Percentiles rank a stretch among this genome's conserved stretches.
These are phyloP conservation scores for Tuber melanosporum DNA, from an alignment of 495 filamentous ascomycete genomes.

Conservation along the genomic window DNA sequence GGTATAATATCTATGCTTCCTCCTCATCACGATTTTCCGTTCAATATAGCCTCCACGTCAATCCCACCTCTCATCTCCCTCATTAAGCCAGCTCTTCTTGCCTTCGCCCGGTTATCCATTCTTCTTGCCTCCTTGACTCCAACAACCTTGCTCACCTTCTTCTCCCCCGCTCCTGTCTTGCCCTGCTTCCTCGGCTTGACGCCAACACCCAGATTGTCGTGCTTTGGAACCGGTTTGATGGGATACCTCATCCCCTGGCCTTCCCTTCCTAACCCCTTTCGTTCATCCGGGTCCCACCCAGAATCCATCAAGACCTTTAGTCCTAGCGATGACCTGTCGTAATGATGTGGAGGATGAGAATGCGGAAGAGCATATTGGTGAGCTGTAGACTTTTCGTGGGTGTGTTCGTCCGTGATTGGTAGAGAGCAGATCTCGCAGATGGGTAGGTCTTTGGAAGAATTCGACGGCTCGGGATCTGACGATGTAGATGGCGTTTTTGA, in stretches of 20 bases:
- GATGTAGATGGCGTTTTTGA: slow-evolving; percentile 1
- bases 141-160: slow-evolving; percentile 44
- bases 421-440: slow-evolving; percentile 57
- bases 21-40: slow-evolving; percentile 53
- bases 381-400: slow-evolving; percentile 65
- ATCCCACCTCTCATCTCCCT: slow-evolving; percentile 61
- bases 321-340: slow-evolving; percentile 72
- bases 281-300: slow-evolving; percentile 82
- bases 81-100: slow-evolving; percentile 57
- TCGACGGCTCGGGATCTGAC: neutral
- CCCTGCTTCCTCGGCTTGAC: slow-evolving; percentile 33
- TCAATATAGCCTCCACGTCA: slow-evolving; percentile 56
- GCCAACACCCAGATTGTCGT: slow-evolving; percentile 69
- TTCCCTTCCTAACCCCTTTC: slow-evolving; percentile 61
- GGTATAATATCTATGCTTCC: neutral
- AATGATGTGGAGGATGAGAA: slow-evolving; percentile 74
- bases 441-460: slow-evolving; percentile 5
- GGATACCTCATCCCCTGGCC: slow-evolving; percentile 72
- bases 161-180: slow-evolving; percentile 8
- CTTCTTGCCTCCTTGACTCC: slow-evolving; percentile 40
- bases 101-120: slow-evolving; percentile 44
- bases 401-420: slow-evolving; percentile 45
- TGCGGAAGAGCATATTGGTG: slow-evolving; percentile 77
- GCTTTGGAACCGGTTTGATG: slow-evolving; percentile 65
- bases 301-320: slow-evolving; percentile 66